phyloP scores from a whole-genome alignment of 257 asterid species.

The Agastache rugosa region DNA sequence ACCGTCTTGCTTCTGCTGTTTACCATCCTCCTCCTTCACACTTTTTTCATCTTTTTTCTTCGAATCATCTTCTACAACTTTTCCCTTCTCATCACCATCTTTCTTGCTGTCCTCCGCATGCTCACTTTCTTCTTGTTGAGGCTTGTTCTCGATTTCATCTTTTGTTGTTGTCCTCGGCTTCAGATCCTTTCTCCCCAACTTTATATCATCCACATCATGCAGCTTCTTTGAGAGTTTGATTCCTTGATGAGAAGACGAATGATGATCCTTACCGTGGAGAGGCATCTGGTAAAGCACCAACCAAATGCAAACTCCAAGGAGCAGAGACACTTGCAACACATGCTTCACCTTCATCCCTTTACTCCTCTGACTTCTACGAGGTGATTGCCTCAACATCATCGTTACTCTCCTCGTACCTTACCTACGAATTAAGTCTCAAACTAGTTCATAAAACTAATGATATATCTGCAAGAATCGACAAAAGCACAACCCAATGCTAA shows the following conservation, averaged over 20 bases:
- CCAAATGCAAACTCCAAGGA: constrained; percentile 77
- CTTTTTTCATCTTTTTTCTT: background rate
- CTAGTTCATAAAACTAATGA: background rate
- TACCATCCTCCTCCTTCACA: background rate
- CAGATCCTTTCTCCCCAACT: constrained; percentile 76
- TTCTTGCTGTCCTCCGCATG: background rate
- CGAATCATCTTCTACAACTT: background rate
- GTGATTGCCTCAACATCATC: constrained; percentile 71
- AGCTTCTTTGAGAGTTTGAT: constrained; percentile 40
- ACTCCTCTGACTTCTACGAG: constrained; percentile 69
- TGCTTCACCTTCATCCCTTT: constrained; percentile 84
- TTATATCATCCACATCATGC: constrained; percentile 38
- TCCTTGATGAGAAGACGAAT: constrained; percentile 36
- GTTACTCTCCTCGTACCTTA: background rate
- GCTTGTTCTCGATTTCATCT: constrained; percentile 31
- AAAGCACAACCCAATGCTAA: background rate
- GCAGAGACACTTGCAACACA: constrained; percentile 65
- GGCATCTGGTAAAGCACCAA: constrained; percentile 73
- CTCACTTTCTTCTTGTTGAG: background rate
- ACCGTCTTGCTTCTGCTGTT: background rate
- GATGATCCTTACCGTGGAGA: constrained; percentile 46
- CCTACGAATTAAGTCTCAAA: background rate
- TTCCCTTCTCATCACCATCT: background rate
- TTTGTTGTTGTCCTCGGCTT: constrained; percentile 45
- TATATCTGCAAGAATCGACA: background rate